phyloP scores from a whole-genome alignment of 1,139 yeast genomes.

The Debaryomyces psychrophilus region DNA sequence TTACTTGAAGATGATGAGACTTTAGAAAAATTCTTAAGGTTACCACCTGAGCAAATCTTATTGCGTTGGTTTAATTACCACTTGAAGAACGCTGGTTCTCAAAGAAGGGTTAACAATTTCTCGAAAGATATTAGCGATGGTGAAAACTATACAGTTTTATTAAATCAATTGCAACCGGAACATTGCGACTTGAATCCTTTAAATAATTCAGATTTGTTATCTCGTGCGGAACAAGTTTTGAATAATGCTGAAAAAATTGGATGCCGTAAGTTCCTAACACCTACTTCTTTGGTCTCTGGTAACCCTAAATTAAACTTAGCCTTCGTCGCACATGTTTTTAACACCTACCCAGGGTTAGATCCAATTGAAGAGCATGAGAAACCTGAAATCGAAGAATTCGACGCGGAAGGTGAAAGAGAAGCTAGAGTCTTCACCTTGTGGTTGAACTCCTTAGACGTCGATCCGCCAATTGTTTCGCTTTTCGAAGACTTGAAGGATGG shows the following conservation, averaged over 20 bases:
- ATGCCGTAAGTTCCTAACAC: constrained; percentile 92
- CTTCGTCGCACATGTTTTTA: constrained; percentile 94
- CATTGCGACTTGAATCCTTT: constrained; percentile 81
- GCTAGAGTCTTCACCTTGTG: constrained; percentile 97
- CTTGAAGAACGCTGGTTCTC: constrained; percentile 90
- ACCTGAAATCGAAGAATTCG: constrained; percentile 90
- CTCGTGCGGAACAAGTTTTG: constrained; percentile 86
- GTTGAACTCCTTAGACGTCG: constrained; percentile 95
- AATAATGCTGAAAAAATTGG: constrained; percentile 87
- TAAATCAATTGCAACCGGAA: constrained; percentile 87
- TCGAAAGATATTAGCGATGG: constrained; percentile 90
- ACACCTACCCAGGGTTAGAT: constrained; percentile 94
- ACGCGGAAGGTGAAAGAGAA: constrained; percentile 99
- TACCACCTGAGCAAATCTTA: constrained; percentile 97
- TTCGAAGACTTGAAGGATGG: constrained; percentile 98
- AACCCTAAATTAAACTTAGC: constrained; percentile 96
- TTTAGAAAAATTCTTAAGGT: constrained; percentile 89
- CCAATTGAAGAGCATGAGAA: constrained; percentile 92
- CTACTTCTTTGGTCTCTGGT: constrained; percentile 90
- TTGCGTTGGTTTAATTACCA: constrained; percentile 98
- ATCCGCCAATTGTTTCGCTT: constrained; percentile 87
- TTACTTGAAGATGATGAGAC: constrained; percentile 95
- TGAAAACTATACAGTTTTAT: constrained; percentile 87
- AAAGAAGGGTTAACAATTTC: constrained; percentile 83
- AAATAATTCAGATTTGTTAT: constrained; percentile 67